These are phyloP conservation scores for Eucalyptus guilfoylei DNA, from an alignment of 345 rosid species.

Conservation along the genomic window DNA sequence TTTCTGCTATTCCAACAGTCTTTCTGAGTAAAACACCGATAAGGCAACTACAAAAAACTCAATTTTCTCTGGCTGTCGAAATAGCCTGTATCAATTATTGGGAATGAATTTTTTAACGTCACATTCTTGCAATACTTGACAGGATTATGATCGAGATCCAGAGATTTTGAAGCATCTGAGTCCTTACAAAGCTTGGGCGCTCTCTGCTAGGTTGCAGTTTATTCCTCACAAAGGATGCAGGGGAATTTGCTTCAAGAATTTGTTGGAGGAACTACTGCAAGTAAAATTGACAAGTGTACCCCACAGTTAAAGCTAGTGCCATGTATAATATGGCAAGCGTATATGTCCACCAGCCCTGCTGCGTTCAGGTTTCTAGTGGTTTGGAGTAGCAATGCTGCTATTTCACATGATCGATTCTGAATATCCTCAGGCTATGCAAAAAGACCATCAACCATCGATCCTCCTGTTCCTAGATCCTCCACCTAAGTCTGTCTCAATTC, in stretches of 20 bases:
- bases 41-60: not conserved
- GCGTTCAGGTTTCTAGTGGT: not conserved
- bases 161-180: conserved; percentile 37
- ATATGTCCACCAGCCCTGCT: not conserved
- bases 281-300: not conserved
- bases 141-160: conserved; percentile 81
- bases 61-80: not conserved
- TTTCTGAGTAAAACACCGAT: not conserved
- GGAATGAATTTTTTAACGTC: not conserved
- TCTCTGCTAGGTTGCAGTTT: conserved; percentile 58
- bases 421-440: not conserved
- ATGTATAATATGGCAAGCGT: not conserved
- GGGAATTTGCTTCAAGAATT: conserved; percentile 24
- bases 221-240: conserved; percentile 11
- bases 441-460: not conserved
- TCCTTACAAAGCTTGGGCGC: conserved; percentile 36
- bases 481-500: not conserved
- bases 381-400: not conserved
- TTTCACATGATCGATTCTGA: not conserved
- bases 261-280: conserved; percentile 19
- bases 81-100: not conserved
- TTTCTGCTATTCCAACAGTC: not conserved
- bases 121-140: not conserved
- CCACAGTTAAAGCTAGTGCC: not conserved
- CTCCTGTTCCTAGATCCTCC: not conserved